Evolutionary conservation across 345 rosid species (phyloP), one percentile per base, ranked within the genome.

Genomic region (Jatropha curcas): DNA sequence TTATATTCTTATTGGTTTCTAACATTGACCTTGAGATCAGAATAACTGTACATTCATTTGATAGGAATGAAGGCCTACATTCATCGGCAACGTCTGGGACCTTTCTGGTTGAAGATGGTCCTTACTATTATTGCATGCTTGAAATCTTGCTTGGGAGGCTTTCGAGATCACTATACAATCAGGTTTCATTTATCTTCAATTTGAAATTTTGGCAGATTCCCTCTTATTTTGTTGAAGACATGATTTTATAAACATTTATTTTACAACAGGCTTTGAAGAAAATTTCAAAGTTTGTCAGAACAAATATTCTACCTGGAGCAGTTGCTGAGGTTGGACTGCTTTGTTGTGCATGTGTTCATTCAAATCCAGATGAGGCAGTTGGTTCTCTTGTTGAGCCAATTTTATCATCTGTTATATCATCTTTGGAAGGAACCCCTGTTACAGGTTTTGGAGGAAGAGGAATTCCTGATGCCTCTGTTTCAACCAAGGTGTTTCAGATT

Each of bases 231-330:
- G 48, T 34, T 3, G 39, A 22, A 46, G 19, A 55, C 51, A 72
- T 62, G 33, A 51, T 27, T 27, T 56, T 57, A n/a, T 72, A 56
- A 72, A 73, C 55, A 31, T 22, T 63, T 72, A 33, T 57, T 69
- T 75, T 64, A 30, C 74, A 60, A 79, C 89, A 95, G 99, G 99
- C 97, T 71, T 82, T 95, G 86, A 91, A 85, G 86, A 92, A 92
- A 84, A 91, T 95, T 79, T 86, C 99, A 46, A 95, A 95, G 84
- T 95, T 95, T 82, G 97, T 95, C 43, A 82, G 79, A 80, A 84
- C 94, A 77, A 95, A 86, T 80, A 91, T 95, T 84, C 99, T 95
- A 81, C 99, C 98, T 64, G 99, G 99, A 74, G 98, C 99, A 78
- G 80, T 95, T 82, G 98, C 99, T 9, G 99, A 95, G 86, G 97